A percentile compares a stretch with the other conserved stretches of the same genome.
These are phyloP conservation scores for Yarrowia sp. DNA, from an alignment of 805 yeast species.

Conservation along the genomic window DNA sequence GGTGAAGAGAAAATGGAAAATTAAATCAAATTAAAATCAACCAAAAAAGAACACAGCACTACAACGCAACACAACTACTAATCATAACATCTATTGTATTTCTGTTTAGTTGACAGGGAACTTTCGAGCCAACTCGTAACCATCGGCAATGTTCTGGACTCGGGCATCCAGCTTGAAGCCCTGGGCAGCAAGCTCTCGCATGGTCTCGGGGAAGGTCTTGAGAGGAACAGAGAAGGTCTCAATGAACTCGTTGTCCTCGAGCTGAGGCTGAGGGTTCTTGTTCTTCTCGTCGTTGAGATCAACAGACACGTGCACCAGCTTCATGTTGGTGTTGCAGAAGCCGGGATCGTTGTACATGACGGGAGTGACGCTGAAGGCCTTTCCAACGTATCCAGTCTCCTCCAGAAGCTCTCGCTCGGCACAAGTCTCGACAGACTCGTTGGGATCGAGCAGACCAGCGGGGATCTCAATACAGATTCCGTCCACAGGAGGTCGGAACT, in stretches of 20 bases:
- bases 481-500: conserved; percentile 89
- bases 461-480: conserved; percentile 93
- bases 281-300: conserved; percentile 74
- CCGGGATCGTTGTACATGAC: conserved; percentile 80
- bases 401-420: conserved; percentile 88
- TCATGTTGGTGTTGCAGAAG: conserved; percentile 86
- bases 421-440: conserved; percentile 76
- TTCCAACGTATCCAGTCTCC: conserved; percentile 92
- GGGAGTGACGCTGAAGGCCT: conserved; percentile 56
- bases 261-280: conserved; percentile 68
- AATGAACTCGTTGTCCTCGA: conserved; percentile 92
- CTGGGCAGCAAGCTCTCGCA: conserved; percentile 60
- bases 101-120: conserved; percentile 36
- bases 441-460: conserved; percentile 90
- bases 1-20: too few species aligned
- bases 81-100: conserved; percentile 6
- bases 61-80: neutral
- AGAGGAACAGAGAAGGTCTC: conserved; percentile 80
- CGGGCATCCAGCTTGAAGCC: conserved; percentile 88
- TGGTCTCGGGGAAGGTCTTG: conserved; percentile 59
- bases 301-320: conserved; percentile 76
- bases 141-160: conserved; percentile 84
- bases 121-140: conserved; percentile 63
- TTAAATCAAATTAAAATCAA: neutral
- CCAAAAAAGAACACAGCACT: neutral